Evolutionary conservation across 768 basidiomycete genomes (phyloP), one percentile per base, ranked within the genome.

Genomic region (Lactarius hatsudake): DNA sequence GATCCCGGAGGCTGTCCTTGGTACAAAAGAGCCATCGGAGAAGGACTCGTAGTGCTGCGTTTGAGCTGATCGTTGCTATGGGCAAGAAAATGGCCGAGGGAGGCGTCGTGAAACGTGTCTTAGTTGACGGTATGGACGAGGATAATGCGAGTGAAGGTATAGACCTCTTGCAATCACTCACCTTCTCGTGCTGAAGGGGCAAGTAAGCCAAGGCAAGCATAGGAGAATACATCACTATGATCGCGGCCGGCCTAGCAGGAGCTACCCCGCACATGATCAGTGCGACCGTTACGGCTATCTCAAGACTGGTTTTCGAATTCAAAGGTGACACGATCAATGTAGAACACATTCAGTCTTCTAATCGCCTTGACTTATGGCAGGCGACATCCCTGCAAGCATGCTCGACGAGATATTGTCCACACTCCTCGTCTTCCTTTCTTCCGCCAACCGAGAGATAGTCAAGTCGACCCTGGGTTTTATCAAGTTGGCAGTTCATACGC

Each of bases 261-360:
- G 89, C 91, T 17, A 92, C 87, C 13, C 95, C 96, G 0, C 97
- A 99, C 75, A 98, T 97, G 94, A 96, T 98, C 75, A 96, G 95
- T 74, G 97, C 97, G 2, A 93, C 94, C 1, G 87, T 98, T 61
- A 98, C 95, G 7, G 93, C 94, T 0, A 87, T 99, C 62, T 96
- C 96, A 2, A 86, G 97, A 28, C 82, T 98, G 15, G 82, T 98
- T 20, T 99, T 98, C 75, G 97, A 98, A 78, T 99, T 96, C 81
- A 94, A 90, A 83, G 88, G 96, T 94, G 61, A 51, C 32, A 1
- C 51, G 15, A 36, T 38, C n/a, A 54, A 3, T 40, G 8, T 2
- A 36, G 20, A 55, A 38, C 20, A 18, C 26, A 23, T 40, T 58
- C 34, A 60, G 3, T 23, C 6, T 12, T 30, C 53, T 60, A 42